Evolutionary conservation across 1,139 yeast species (phyloP), one percentile per base, ranked within the genome.

Genomic region (Saccharomyces pastorianus): DNA sequence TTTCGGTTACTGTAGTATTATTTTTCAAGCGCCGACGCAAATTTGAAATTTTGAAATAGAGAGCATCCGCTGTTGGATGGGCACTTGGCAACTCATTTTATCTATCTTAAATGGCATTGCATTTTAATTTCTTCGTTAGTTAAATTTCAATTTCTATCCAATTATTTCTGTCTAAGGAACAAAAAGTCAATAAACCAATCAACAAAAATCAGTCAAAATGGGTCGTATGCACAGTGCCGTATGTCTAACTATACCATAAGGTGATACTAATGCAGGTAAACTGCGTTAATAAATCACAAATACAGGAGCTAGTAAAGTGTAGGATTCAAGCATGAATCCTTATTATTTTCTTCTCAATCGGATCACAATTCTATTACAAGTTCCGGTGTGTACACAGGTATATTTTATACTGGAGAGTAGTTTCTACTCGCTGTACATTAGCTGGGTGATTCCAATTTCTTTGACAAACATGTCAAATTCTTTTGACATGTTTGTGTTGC

Each of bases 171-270:
- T n/a, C n/a, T n/a, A n/a, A n/a, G n/a, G n/a, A 17, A 4, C 3
- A 1, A 6, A n/a, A n/a, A n/a, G n/a, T n/a, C 11, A 53, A 49
- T 47, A 49, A 56, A 54, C 58, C 59, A 59, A 55, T 51, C 56
- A 59, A 56, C 56, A 51, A 47, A 58, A 62, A 76, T 70, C 77
- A 73, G 73, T 74, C 79, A 80, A 76, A 73, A 83, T 83, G 88
- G 88, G 85, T 83, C 86, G 88, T 81, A 79, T 83, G 83, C 88
- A 83, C 80, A 81, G 86, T 77, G 73, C 82, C 75, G 88, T 83
- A 83, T 80, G 88, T 83, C 63, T 58, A 51, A 48, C 14, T 14
- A 41, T 11, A 26, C 29, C 32, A 23, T 38, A 34, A 38, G 3
- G 44, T 9, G 44, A 38, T 17, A 38, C 11, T 8, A 38, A 38